These are phyloP conservation scores for Huntiella savannae DNA, from an alignment of 2,329 filamentous ascomycete species.

Conservation along the genomic window DNA sequence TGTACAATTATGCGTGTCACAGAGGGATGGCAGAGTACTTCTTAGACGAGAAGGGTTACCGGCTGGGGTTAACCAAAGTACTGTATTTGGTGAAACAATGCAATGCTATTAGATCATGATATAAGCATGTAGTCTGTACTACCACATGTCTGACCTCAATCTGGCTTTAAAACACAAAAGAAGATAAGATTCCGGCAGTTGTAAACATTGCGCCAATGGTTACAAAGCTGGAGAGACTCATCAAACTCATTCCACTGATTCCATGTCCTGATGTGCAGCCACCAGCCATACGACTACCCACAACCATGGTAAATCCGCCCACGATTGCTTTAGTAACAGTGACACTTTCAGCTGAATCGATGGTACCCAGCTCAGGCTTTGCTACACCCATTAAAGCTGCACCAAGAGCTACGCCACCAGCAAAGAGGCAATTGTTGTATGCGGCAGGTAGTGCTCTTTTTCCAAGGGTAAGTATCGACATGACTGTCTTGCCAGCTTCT, in stretches of 20 bases:
- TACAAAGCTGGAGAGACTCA: slow-evolving; percentile 42
- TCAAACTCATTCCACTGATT: slow-evolving; percentile 44
- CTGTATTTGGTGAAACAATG: neutral
- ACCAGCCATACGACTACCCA: slow-evolving; percentile 43
- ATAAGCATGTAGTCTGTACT: neutral
- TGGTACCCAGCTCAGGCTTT: slow-evolving; percentile 14
- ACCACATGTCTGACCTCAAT: neutral
- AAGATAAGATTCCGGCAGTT: slow-evolving; percentile 21
- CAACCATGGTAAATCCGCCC: slow-evolving; percentile 37
- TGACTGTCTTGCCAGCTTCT: slow-evolving; percentile 36
- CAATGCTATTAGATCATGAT: neutral
- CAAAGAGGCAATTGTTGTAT: slow-evolving; percentile 30
- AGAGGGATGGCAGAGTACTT: too few relatives aligned
- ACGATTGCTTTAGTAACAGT: slow-evolving; percentile 23
- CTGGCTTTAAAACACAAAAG: slow-evolving; percentile 12
- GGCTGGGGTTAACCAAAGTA: neutral
- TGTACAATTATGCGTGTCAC: too few relatives aligned
- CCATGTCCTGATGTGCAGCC: slow-evolving; percentile 54
- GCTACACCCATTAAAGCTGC: slow-evolving; percentile 21
- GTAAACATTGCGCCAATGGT: slow-evolving; percentile 40
- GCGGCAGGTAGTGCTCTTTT: slow-evolving; percentile 16
- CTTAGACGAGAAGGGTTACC: too few relatives aligned
- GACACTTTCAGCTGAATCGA: slow-evolving; percentile 16
- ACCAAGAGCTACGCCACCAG: slow-evolving; percentile 29
- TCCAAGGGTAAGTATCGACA: slow-evolving; percentile 21